A percentile compares a stretch with the other conserved stretches of the same genome.
Evolutionary conservation across 192 early-diverging fungal genomes (phyloP).

Genomic region (Coemansia sp.): DNA sequence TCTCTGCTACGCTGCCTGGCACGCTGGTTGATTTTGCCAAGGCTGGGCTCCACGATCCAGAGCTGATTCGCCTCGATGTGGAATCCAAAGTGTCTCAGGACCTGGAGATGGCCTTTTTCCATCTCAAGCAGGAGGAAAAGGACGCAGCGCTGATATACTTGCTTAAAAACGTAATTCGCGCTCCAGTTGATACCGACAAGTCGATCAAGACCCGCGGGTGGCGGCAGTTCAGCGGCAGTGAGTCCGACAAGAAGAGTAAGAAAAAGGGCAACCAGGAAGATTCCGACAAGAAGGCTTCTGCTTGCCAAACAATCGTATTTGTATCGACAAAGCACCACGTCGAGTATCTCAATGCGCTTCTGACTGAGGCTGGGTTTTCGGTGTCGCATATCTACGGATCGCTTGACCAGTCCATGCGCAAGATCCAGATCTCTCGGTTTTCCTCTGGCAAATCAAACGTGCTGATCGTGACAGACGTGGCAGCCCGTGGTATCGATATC

Average conservation of each 20-base stretch:
- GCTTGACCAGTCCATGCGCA: constrained; percentile 88
- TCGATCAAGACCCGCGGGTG: constrained; percentile 44
- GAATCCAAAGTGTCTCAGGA: constrained; percentile 95
- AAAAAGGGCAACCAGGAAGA: constrained; percentile 26
- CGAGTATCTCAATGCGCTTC: constrained; percentile 82
- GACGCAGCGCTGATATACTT: constrained; percentile 87
- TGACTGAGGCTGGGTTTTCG: constrained; percentile 68
- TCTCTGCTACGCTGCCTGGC: constrained; percentile 94
- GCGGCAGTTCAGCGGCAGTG: constrained; percentile 15
- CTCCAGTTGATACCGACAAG: constrained; percentile 58
- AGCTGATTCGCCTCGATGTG: constrained; percentile 88
- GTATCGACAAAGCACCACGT: constrained; percentile 98
- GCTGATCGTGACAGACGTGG: constrained; percentile 95
- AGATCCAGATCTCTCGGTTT: constrained; percentile 84
- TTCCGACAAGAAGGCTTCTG: background rate
- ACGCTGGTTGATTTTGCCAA: constrained; percentile 96
- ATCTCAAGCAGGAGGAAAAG: constrained; percentile 81
- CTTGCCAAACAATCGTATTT: constrained; percentile 87
- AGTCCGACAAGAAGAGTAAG: constrained; percentile 28
- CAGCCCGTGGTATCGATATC: constrained; percentile 99
- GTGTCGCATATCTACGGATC: constrained; percentile 93
- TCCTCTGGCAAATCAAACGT: constrained; percentile 74
- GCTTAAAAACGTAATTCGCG: constrained; percentile 73
- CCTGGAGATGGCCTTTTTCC: constrained; percentile 94
- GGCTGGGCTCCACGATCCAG: constrained; percentile 91